These are phyloP conservation scores for Furcasterigmium furcatum DNA, from an alignment of 2,329 filamentous ascomycete genomes.

Conservation along the genomic window DNA sequence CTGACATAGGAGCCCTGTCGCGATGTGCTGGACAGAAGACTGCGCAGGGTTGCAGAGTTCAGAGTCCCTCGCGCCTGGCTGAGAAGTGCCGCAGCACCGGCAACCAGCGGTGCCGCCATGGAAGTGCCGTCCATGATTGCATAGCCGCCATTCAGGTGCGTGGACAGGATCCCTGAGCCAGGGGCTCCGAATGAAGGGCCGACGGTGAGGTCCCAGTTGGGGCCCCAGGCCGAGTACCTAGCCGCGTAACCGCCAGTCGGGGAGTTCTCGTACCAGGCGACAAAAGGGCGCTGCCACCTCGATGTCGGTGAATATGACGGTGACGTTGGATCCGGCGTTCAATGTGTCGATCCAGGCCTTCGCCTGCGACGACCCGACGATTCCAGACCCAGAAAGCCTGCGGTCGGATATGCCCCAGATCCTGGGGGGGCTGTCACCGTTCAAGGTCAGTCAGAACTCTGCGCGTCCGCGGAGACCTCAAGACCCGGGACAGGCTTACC, in stretches of 20 bases:
- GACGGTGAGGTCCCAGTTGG: conserved; percentile 54
- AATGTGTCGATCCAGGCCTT: background rate
- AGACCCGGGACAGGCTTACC: conserved; percentile 5
- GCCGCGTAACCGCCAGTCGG: conserved; percentile 49
- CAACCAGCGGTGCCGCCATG: background rate
- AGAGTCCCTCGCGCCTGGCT: conserved; percentile 46
- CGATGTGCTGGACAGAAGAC: conserved; percentile 44
- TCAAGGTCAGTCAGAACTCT: background rate
- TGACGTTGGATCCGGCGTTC: conserved; percentile 3
- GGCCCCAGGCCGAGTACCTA: conserved; percentile 56
- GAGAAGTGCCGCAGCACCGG: conserved; percentile 47
- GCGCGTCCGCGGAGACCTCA: too few species aligned
- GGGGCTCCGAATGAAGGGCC: conserved; percentile 55
- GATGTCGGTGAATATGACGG: conserved; percentile 12
- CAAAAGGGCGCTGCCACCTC: conserved; percentile 3
- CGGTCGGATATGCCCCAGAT: too few species aligned
- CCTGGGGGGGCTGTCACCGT: background rate
- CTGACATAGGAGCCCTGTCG: too few species aligned
- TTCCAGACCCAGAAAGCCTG: background rate
- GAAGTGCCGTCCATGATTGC: conserved; percentile 28
- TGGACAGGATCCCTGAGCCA: conserved; percentile 56
- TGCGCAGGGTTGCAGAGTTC: conserved; percentile 46
- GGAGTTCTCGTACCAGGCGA: conserved; percentile 26
- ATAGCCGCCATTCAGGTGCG: conserved; percentile 46
- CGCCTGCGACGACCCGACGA: too few species aligned